Conservation (phyloP, 805 yeast species). For the Ogataea saltuana region DNA sequence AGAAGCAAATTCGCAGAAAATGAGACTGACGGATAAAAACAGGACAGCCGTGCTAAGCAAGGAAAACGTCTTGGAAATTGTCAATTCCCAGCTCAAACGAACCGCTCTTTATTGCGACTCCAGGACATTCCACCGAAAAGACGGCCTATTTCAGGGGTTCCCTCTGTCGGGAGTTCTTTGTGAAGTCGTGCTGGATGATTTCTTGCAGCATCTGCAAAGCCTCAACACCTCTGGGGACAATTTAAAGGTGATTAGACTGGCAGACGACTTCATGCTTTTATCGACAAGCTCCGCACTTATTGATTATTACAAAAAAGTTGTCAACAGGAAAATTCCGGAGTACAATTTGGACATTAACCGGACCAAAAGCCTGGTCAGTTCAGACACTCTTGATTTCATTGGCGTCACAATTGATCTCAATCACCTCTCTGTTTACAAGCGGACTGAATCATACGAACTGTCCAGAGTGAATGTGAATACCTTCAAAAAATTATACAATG, state of each 20-base stretch:
- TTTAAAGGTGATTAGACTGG: slow-evolving; percentile 57
- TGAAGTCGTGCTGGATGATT: slow-evolving; percentile 65
- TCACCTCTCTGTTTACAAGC: slow-evolving; percentile 39
- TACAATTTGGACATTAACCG: slow-evolving; percentile 44
- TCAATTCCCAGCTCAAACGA: slow-evolving; percentile 53
- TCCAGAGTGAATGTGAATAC: slow-evolving; percentile 14
- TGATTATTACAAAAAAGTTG: slow-evolving; percentile 27
- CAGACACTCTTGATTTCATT: slow-evolving; percentile 39
- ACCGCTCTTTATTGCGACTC: slow-evolving; percentile 45
- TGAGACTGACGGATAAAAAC: neutral
- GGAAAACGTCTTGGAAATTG: slow-evolving; percentile 45
- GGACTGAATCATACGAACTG: slow-evolving; percentile 22
- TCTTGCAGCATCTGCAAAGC: slow-evolving; percentile 43
- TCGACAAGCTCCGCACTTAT: slow-evolving; percentile 44
- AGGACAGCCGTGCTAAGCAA: slow-evolving; percentile 34
- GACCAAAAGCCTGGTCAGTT: slow-evolving; percentile 38
- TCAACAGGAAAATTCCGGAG: slow-evolving; percentile 41
- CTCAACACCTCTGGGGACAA: slow-evolving; percentile 19
- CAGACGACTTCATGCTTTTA: slow-evolving; percentile 83
- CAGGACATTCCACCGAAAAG: slow-evolving; percentile 46
- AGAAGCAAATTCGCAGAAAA: too few species aligned
- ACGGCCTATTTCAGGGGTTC: slow-evolving; percentile 86
- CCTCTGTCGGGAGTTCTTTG: slow-evolving; percentile 74
- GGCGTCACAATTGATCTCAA: slow-evolving; percentile 41
- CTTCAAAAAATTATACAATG: slow-evolving; percentile 26